Percentiles rank a stretch among this genome's conserved stretches.
phyloP scores from a whole-genome alignment of 2,329 filamentous ascomycete genomes.

The Tolypocladium endophyticum region DNA sequence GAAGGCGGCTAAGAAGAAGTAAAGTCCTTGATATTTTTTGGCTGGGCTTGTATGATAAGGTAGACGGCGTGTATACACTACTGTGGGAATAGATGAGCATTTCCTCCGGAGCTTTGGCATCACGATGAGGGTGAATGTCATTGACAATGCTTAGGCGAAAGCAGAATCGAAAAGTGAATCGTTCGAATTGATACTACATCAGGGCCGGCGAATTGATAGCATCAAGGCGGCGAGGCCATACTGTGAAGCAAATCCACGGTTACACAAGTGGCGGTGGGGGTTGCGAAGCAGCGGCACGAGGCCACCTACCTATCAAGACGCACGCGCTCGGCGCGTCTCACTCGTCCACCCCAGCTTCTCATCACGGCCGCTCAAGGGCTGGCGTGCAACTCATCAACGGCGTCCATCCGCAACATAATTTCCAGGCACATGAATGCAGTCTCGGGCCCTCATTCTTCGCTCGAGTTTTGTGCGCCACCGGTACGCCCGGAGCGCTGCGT shows the following conservation, averaged over 20 bases:
- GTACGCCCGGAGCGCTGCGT: neutral
- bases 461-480: too few relatives aligned
- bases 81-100: neutral
- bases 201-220: too few relatives aligned
- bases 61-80: neutral
- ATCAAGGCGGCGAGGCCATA: neutral
- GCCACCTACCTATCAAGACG: neutral
- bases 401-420: neutral
- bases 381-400: neutral
- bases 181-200: neutral
- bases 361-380: neutral
- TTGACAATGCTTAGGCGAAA: too few relatives aligned
- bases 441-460: neutral
- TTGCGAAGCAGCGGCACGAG: neutral
- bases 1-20: conserved; percentile 25
- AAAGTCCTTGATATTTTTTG: neutral
- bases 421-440: accelerated
- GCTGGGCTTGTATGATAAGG: neutral
- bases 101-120: neutral
- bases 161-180: too few relatives aligned
- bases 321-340: neutral
- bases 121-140: neutral
- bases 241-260: neutral
- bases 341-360: neutral
- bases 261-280: neutral